Evolutionary conservation across 1,139 yeast genomes (phyloP), one percentile per base, ranked within the genome.

Genomic region (Sugiyamaella neomexicana): DNA sequence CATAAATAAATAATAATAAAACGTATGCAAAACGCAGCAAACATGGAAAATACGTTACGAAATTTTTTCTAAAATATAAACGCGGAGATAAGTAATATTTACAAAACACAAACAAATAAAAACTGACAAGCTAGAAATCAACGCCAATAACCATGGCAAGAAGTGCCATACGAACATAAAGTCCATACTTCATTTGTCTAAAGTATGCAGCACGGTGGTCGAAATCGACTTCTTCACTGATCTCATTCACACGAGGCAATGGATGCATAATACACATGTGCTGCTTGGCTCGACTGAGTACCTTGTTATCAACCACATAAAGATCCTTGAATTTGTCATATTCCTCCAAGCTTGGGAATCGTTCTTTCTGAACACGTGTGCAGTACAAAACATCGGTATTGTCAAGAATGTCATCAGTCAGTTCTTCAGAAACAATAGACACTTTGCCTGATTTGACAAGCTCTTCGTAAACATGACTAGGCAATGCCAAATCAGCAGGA

Each of bases 191-290:
- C 53, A 63, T 66, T 79, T 91, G 98, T 82, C 99, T 88, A 80
- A 93, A 93, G 78, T 93, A 93, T 58, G 98, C 98, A 62, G 99
- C 98, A 74, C 99, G 87, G 74, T 91, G 97, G 74, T 95, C 99
- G 69, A 91, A 93, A 74, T 95, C 99, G 66, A 95, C 98, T 77
- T 95, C 99, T 75, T 90, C 98, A 68, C 89, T 86, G 65, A 95
- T 91, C 77, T 95, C 99, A 66, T 83, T 86, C 63, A 89, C 90
- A 75, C 99, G 88, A 71, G 99, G 99, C 67, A 95, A 82, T 72
- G 99, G 99, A 73, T 95, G 99, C 96, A 95, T 86, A 60, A 95
- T 87, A 74, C 97, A 90, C 99, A 93, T 93, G 75, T 93, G 97
- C 73, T 89, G 90, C 78, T 95, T 95, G 65, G 99, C 98, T 71